Percentiles rank a stretch among this genome's conserved stretches.
Conservation (phyloP, 2,329 filamentous ascomycete species). For the Aureobasidium lini region DNA sequence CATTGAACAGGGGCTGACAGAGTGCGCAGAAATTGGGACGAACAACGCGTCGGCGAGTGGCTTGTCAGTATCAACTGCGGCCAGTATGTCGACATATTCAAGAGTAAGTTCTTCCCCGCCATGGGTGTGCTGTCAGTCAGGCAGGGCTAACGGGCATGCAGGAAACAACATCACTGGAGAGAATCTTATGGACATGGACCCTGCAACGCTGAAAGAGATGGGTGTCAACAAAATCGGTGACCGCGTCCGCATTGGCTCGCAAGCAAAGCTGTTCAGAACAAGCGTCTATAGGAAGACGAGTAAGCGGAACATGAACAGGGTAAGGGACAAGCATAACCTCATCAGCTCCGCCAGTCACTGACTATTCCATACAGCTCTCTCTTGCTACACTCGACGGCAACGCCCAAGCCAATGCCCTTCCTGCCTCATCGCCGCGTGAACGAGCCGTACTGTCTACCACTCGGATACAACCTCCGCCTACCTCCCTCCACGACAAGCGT, state of each 20-base stretch:
- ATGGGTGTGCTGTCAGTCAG: neutral
- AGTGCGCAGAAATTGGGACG: conserved; percentile 63
- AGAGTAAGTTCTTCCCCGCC: conserved; percentile 36
- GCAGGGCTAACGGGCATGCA: conserved; percentile 26
- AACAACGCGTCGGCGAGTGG: conserved; percentile 87
- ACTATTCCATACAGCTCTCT: conserved; percentile 57
- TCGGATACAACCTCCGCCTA: conserved; percentile 34
- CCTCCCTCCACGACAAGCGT: conserved; percentile 40
- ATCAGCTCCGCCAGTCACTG: conserved; percentile 16
- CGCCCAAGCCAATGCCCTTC: conserved; percentile 30
- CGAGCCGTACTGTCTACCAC: conserved; percentile 40
- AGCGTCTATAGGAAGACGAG: conserved; percentile 42
- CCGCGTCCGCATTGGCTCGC: conserved; percentile 67
- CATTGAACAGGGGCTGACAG: neutral
- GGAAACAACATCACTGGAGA: conserved; percentile 96
- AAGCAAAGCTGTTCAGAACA: conserved; percentile 43
- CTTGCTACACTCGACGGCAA: conserved; percentile 68
- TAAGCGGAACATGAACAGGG: conserved; percentile 68
- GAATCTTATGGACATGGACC: conserved; percentile 93
- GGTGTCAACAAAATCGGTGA: conserved; percentile 97
- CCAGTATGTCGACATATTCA: conserved; percentile 88
- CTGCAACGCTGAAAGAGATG: conserved; percentile 93
- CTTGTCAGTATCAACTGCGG: conserved; percentile 83
- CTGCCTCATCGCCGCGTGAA: conserved; percentile 13
- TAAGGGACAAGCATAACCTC: conserved; percentile 37